A percentile compares a stretch with the other conserved stretches of the same genome.
Conservation (phyloP, 1,139 yeast genomes). For the Saccharomyces uvarum region DNA sequence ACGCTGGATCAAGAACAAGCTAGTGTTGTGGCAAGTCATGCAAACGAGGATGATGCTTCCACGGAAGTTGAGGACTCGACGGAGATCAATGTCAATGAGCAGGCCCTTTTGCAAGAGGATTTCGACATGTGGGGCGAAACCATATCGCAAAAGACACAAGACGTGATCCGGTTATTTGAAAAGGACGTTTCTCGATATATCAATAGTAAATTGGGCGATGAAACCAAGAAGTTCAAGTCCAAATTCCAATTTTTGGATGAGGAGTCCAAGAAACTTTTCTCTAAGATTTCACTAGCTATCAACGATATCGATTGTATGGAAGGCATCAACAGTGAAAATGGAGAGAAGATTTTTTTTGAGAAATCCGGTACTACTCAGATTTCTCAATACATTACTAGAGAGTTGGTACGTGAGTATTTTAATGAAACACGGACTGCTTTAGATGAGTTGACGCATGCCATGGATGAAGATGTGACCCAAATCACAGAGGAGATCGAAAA, state of each 20-base stretch:
- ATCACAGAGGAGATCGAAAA: slow-evolving; percentile 37
- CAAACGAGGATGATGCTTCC: neutral
- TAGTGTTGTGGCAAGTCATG: neutral
- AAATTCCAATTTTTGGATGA: neutral
- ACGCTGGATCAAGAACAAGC: neutral
- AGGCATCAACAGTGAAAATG: slow-evolving; percentile 37
- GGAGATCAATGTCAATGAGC: slow-evolving; percentile 8
- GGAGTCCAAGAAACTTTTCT: neutral
- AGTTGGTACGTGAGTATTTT: slow-evolving; percentile 2
- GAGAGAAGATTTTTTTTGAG: slow-evolving; percentile 33
- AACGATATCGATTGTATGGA: slow-evolving; percentile 43
- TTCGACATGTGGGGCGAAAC: slow-evolving; percentile 12
- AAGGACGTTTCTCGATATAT: slow-evolving; percentile 9
- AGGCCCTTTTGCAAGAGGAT: slow-evolving; percentile 10
- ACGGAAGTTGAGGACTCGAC: neutral
- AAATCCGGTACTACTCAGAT: slow-evolving; percentile 30
- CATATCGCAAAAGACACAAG: slow-evolving; percentile 10
- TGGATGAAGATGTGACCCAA: slow-evolving; percentile 33
- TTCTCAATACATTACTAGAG: slow-evolving; percentile 11
- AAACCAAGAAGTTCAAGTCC: neutral
- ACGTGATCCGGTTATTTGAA: slow-evolving; percentile 9
- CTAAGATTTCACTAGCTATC: slow-evolving; percentile 30
- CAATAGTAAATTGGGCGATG: slow-evolving; percentile 1
- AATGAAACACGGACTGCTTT: slow-evolving; percentile 34
- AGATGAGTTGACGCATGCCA: slow-evolving; percentile 34